Conservation (phyloP, 2,329 filamentous ascomycete species). For the Rasamsonia emersonii region DNA sequence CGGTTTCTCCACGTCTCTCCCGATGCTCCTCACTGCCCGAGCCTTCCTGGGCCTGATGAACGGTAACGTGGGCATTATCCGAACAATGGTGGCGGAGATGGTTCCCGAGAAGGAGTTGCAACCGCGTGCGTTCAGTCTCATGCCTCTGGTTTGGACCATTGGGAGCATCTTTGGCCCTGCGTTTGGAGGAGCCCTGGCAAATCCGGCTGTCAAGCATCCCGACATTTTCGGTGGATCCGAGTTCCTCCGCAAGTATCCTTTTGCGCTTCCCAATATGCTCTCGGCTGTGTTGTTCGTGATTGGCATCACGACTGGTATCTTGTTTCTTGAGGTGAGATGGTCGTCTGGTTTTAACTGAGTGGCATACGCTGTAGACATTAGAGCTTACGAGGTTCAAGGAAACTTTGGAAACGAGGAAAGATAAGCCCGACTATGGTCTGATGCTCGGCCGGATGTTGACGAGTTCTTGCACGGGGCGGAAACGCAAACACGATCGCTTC, state of each 20-base stretch:
- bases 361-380: conserved; percentile 3
- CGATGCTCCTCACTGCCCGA: conserved; percentile 71
- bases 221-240: conserved; percentile 56
- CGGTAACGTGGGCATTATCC: conserved; percentile 85
- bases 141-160: conserved; percentile 85
- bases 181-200: conserved; percentile 78
- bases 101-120: conserved; percentile 81
- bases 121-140: conserved; percentile 80
- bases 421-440: conserved; percentile 66
- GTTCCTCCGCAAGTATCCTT: conserved; percentile 71
- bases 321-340: conserved; percentile 63
- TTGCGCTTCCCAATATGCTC: conserved; percentile 74
- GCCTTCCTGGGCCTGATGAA: conserved; percentile 76
- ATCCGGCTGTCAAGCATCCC: conserved; percentile 68
- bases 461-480: conserved; percentile 26
- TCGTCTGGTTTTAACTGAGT: not conserved
- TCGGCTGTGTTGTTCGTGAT: conserved; percentile 67
- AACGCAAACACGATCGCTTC: conserved; percentile 11
- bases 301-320: conserved; percentile 61
- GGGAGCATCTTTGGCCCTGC: conserved; percentile 81
- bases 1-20: conserved; percentile 70
- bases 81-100: conserved; percentile 83
- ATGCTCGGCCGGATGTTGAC: conserved; percentile 60
- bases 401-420: conserved; percentile 65
- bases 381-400: conserved; percentile 44